Conservation (phyloP, 176 grass and related monocot genomes). For the Triticum timopheevii region DNA sequence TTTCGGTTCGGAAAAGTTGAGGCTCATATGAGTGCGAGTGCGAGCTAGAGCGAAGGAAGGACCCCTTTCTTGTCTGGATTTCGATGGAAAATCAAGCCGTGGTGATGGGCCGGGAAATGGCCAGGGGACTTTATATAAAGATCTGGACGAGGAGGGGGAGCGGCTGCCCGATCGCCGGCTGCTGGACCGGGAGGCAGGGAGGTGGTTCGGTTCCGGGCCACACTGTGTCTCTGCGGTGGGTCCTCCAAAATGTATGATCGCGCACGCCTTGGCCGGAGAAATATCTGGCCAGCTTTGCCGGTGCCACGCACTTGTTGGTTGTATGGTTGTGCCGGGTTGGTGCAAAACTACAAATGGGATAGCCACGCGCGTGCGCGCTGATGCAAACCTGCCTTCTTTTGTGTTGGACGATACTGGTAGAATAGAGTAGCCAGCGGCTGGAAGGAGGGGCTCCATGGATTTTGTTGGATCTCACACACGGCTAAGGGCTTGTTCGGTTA, state of each 20-base stretch:
- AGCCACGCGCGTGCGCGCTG: slow-evolving; percentile 11
- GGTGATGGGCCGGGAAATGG: slow-evolving; percentile 16
- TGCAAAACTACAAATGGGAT: slow-evolving; percentile 12
- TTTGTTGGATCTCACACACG: neutral
- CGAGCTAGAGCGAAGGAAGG: neutral
- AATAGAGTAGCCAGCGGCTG: neutral
- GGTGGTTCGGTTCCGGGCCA: slow-evolving; percentile 10
- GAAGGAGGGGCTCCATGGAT: neutral
- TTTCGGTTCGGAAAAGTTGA: neutral
- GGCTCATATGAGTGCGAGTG: neutral
- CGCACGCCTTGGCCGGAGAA: slow-evolving; percentile 9
- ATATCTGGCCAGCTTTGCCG: slow-evolving; percentile 31
- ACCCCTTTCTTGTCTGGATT: neutral
- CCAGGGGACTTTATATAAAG: slow-evolving; percentile 17
- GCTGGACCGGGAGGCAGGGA: neutral
- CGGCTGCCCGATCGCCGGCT: slow-evolving; percentile 12
- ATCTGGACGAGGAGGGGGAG: neutral
- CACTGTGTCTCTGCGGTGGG: neutral
- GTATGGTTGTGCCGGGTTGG: neutral
- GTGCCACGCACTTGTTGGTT: slow-evolving; percentile 21
- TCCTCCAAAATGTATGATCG: neutral
- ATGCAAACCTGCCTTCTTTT: slow-evolving; percentile 14
- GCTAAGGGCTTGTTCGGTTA: too few relatives aligned
- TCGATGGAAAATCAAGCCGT: neutral
- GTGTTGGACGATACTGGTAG: neutral